Base-by-base conservation (phyloP, 2,329 filamentous ascomycete species). In the Chaetomium strumarium region DNA sequence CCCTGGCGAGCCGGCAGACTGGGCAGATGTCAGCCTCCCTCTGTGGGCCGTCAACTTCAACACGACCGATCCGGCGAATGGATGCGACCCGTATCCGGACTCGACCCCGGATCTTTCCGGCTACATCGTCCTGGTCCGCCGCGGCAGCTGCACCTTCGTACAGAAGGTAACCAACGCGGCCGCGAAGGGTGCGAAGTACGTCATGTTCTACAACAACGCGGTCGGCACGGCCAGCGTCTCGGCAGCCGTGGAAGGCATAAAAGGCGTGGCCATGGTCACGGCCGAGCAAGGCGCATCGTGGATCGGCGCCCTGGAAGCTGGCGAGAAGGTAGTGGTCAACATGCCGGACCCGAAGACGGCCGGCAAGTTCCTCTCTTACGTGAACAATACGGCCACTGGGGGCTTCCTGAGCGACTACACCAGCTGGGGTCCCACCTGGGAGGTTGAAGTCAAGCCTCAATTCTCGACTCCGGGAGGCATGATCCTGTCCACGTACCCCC, bases 351-450 rank as follows among this genome's bases (percentile, higher is more conserved):
- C 72, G 0, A 42, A 59, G 0, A 68, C 70, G 5, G 68, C 71
- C 16, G 55, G 64, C 24, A 62, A 63, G 46, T 64, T 67, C 20
- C 60, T 76, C n/a, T 55, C 60, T 30, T 59, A 66, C 41, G 54
- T 60, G 33, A 36, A 58, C 46, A 80, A 80, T 65, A 66, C 64
- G 1, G 46, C 59, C 0, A 76, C 74, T 0, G 78, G 75, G 1
- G 81, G 81, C 7, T 76, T 73, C 42, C 62, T 77, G 33, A 80
- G 75, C 60, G 66, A 65, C 5, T 83, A 70, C 63, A 79, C 76
- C 39, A 77, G 74, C 6, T 85, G 80, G 81, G 81, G 81, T 8
- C 81, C 81, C 2, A 80, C 75, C 2, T 83, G 74, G 64, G 80
- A 84, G 60, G 69, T 80, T 57, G 73, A 74, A 30, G 64, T 76